Evolutionary conservation across 2,329 filamentous ascomycete species (phyloP), one percentile per base, ranked within the genome.

Genomic region (Calonectria pauciramosa): DNA sequence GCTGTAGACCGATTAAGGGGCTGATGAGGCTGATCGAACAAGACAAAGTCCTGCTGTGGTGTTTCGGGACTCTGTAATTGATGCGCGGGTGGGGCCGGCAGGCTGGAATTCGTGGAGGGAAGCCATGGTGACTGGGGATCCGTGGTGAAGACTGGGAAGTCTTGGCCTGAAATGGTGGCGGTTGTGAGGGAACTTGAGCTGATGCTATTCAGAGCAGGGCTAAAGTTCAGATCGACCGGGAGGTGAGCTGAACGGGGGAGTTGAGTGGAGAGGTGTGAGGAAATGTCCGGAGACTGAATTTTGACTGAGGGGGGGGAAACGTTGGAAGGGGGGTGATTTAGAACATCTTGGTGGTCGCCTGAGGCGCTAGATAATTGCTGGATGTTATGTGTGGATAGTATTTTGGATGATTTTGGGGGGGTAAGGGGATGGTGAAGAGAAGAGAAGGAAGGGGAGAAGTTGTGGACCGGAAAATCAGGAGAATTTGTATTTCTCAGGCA

Each of bases 71-170:
- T 88, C 85, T 87, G 87, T 85, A 87, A 85, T 85, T 91, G 86
- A 80, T 88, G 90, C 88, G 89, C 89, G 88, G 90, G 85, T 87
- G 86, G 81, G 88, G 90, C 91, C 91, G 91, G 91, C 90, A 88
- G 90, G 89, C 88, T 90, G 85, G 88, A 82, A 83, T 89, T 88
- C 88, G 88, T 91, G 88, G 92, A 92, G 90, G 93, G 91, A 92
- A 90, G 93, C 94, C 94, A 96, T 96, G 90, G 82, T 95, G 92
- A 91, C 87, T 90, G 89, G 86, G 92, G 91, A 94, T 94, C 94
- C 94, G 94, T 96, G 90, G 90, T 95, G 93, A 93, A 93, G 93
- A 94, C 92, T 91, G 89, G 83, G 81, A 90, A 91, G 91, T 93
- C 93, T 91, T 89, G 91, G 83, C 86, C 85, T 87, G 89, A 85